phyloP scores from a whole-genome alignment of 2,329 filamentous ascomycete species.

The Pseudocercospora crystallina region DNA sequence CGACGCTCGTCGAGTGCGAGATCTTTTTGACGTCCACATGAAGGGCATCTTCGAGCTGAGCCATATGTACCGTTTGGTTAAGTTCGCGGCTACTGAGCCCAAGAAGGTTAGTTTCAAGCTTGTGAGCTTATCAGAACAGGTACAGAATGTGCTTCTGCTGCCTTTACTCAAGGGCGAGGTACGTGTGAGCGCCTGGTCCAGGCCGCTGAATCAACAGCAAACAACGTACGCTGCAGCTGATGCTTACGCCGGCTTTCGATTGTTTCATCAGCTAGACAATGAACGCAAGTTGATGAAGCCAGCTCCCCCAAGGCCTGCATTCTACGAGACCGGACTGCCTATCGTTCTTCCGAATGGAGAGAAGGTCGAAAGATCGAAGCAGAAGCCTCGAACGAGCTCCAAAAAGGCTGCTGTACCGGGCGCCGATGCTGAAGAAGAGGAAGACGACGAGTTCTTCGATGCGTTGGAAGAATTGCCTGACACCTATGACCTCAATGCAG shows the following conservation, averaged over 20 bases:
- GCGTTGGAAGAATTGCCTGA: constrained; percentile 29
- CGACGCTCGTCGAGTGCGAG: constrained; percentile 64
- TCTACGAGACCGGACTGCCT: constrained; percentile 65
- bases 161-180: constrained; percentile 77
- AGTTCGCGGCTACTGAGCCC: constrained; percentile 41
- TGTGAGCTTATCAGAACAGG: constrained; percentile 68
- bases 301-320: constrained; percentile 67
- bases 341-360: constrained; percentile 57
- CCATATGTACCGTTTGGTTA: constrained; percentile 76
- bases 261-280: constrained; percentile 71
- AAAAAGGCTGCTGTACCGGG: constrained; percentile 20
- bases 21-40: constrained; percentile 63
- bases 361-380: constrained; percentile 12
- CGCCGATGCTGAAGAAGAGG: constrained; percentile 27
- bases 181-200: constrained; percentile 73
- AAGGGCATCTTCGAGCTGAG: constrained; percentile 76
- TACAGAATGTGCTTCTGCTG: constrained; percentile 67
- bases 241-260: constrained; percentile 73
- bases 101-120: constrained; percentile 63
- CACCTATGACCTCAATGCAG: constrained; percentile 16
- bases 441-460: constrained; percentile 37
- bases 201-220: constrained; percentile 62
- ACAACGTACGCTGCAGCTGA: constrained; percentile 76
- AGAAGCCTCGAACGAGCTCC: background rate
- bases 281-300: constrained; percentile 67